phyloP scores from a whole-genome alignment of 495 filamentous ascomycete species.

The Penicillium canariense region DNA sequence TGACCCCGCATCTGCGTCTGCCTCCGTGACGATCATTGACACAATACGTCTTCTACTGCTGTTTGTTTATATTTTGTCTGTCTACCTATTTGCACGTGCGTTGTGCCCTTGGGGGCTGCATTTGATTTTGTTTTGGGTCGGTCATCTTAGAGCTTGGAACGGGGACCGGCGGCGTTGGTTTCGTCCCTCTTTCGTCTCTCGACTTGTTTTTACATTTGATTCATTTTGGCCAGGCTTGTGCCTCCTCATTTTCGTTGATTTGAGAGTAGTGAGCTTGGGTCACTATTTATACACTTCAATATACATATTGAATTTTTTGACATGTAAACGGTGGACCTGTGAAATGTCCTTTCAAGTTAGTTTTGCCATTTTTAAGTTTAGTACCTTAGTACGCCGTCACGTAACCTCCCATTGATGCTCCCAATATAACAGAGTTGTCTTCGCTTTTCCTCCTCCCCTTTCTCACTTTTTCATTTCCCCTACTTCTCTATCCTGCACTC shows the following conservation, averaged over 20 bases:
- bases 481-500: no score
- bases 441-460: no score
- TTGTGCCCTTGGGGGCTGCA: conserved; percentile 12
- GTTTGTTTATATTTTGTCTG: conserved; percentile 7
- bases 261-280: background rate
- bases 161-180: conserved; percentile 24
- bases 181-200: background rate
- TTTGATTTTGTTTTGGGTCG: conserved; percentile 17
- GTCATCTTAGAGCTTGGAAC: conserved; percentile 20
- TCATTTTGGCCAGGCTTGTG: background rate
- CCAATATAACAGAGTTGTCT: no score
- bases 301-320: conserved; percentile 6
- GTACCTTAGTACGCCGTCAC: no score
- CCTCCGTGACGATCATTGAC: conserved; percentile 21
- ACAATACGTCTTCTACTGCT: conserved; percentile 11
- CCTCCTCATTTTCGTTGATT: background rate
- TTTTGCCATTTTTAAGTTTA: no score
- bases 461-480: no score
- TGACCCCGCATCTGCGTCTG: background rate
- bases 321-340: no score
- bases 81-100: conserved; percentile 5
- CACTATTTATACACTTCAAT: conserved; percentile 5
- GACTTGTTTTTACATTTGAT: background rate
- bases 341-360: no score
- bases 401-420: no score